phyloP scores from a whole-genome alignment of 495 filamentous ascomycete genomes.

The Staphylotrichum tortipilum region DNA sequence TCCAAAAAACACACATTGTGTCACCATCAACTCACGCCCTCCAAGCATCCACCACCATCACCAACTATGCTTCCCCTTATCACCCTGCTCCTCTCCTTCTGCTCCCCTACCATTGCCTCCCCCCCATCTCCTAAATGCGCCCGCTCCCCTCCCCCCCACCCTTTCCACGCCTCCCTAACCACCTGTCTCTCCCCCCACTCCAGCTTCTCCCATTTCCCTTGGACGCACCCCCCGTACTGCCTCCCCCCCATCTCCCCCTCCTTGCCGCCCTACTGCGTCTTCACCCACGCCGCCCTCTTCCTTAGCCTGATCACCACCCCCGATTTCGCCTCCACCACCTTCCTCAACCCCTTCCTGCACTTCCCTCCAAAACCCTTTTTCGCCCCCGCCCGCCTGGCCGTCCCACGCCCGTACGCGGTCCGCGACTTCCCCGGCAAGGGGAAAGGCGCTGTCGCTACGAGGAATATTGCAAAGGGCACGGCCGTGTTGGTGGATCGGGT shows the following conservation, averaged over 20 bases:
- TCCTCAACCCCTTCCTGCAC: conserved; percentile 16
- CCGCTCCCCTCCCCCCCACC: not conserved
- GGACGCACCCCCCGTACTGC: conserved; percentile 28
- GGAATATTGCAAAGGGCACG: conserved; percentile 21
- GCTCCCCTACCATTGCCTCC: not conserved
- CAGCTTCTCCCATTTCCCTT: conserved; percentile 16
- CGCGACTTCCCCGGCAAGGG: conserved; percentile 22
- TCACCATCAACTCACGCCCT: too few species aligned
- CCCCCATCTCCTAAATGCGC: not conserved
- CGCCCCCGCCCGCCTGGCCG: conserved; percentile 5
- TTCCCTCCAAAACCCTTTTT: conserved; percentile 15
- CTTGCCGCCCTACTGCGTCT: conserved; percentile 25
- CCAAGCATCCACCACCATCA: not conserved
- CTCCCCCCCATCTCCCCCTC: conserved; percentile 8
- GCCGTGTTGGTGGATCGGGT: conserved; percentile 24
- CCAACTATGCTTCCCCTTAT: not conserved
- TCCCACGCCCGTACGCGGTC: conserved; percentile 16
- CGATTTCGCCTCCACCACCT: conserved; percentile 12
- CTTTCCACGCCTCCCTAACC: not conserved
- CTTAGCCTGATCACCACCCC: conserved; percentile 31
- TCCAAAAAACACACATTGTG: too few species aligned
- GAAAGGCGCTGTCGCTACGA: conserved; percentile 23
- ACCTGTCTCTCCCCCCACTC: not conserved
- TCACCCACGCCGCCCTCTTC: conserved; percentile 22
- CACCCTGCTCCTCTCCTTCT: not conserved